Evolutionary conservation across 2,329 filamentous ascomycete species (phyloP).

Genomic region (Pseudogymnoascus pannorum): DNA sequence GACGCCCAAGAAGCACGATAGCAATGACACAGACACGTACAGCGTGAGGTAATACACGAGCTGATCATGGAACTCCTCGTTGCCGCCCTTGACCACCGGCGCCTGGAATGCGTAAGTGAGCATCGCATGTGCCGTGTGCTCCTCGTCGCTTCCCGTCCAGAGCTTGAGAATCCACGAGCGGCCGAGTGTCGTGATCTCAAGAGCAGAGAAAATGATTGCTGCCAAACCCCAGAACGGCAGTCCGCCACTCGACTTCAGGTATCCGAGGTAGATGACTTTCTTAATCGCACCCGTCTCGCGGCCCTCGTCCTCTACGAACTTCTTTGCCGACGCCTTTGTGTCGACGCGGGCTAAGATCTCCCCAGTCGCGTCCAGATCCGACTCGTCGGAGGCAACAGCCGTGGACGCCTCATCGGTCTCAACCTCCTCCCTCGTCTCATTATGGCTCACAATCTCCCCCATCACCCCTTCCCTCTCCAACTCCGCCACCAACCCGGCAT

Average conservation of each 20-base stretch:
- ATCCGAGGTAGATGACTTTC: slow-evolving; percentile 57
- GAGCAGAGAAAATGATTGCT: slow-evolving; percentile 45
- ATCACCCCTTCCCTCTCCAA: slow-evolving; percentile 50
- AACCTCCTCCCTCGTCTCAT: slow-evolving; percentile 39
- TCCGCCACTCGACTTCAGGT: slow-evolving; percentile 60
- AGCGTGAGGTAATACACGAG: slow-evolving; percentile 60
- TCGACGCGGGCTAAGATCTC: slow-evolving; percentile 42
- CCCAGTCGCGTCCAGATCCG: slow-evolving; percentile 38
- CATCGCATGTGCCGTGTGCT: slow-evolving; percentile 23
- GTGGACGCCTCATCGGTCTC: slow-evolving; percentile 44
- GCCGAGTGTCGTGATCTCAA: slow-evolving; percentile 41
- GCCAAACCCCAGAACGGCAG: slow-evolving; percentile 51
- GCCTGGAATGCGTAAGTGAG: slow-evolving; percentile 38
- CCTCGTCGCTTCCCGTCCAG: slow-evolving; percentile 47
- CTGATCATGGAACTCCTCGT: slow-evolving; percentile 27
- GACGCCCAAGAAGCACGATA: slow-evolving; percentile 52
- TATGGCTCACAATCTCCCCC: slow-evolving; percentile 49
- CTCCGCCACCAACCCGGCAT: slow-evolving; percentile 60
- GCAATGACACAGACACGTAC: slow-evolving; percentile 55
- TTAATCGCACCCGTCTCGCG: slow-evolving; percentile 65
- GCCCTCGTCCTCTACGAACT: slow-evolving; percentile 72
- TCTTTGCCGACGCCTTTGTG: slow-evolving; percentile 47
- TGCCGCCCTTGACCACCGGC: not conserved
- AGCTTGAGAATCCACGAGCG: slow-evolving; percentile 58
- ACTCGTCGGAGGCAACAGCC: slow-evolving; percentile 48